phyloP scores from a whole-genome alignment of 805 yeast genomes.

The Vanderwaltozyma polyspora region DNA sequence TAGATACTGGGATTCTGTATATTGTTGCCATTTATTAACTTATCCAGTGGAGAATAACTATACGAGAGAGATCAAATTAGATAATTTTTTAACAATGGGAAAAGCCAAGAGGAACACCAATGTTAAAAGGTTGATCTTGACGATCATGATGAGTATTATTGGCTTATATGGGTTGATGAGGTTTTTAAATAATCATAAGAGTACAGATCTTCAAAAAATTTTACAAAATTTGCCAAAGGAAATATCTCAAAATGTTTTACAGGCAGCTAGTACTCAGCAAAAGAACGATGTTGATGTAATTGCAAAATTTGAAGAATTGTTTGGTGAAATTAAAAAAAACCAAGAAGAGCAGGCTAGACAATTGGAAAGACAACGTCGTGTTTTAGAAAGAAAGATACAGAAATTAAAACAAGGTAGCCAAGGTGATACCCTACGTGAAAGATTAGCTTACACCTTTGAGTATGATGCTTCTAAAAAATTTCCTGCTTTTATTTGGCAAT shows the following conservation, averaged over 20 bases:
- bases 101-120: constrained; percentile 1
- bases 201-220: constrained; percentile 20
- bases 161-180: background rate
- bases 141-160: background rate
- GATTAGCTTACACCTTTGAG: constrained; percentile 50
- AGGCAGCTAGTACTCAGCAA: constrained; percentile 36
- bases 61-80: too few species aligned
- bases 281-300: constrained; percentile 43
- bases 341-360: constrained; percentile 51
- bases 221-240: constrained; percentile 23
- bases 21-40: too few species aligned
- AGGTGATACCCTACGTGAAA: constrained; percentile 54
- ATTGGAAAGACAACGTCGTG: constrained; percentile 49
- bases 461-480: constrained; percentile 52
- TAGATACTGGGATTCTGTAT: too few species aligned
- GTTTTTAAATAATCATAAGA: constrained; percentile 7
- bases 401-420: constrained; percentile 53
- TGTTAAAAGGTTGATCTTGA: background rate
- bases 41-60: too few species aligned
- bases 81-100: constrained; percentile 1
- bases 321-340: constrained; percentile 38
- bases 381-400: constrained; percentile 52
- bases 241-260: constrained; percentile 5
- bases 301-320: constrained; percentile 53
- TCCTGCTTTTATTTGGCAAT: constrained; percentile 73